Evolutionary conservation across 1,139 yeast species (phyloP).

Genomic region (Trichomonascaceae sp.): DNA sequence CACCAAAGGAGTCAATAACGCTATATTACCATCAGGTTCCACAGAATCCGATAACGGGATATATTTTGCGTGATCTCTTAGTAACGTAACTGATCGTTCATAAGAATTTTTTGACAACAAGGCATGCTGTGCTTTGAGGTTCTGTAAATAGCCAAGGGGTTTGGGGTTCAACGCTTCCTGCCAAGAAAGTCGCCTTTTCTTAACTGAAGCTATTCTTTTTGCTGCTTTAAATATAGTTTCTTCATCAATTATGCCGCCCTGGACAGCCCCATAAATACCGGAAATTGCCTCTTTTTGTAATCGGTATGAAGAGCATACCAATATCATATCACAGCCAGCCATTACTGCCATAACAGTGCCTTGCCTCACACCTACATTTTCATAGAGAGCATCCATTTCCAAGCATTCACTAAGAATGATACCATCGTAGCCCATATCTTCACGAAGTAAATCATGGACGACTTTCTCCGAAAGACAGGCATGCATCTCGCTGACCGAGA

Average conservation of each 20-base stretch:
- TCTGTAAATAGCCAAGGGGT: constrained; percentile 29
- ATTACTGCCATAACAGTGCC: constrained; percentile 57
- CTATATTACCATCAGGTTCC: constrained; percentile 34
- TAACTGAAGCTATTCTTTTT: constrained; percentile 42
- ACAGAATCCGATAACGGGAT: constrained; percentile 48
- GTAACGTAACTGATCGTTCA: constrained; percentile 48
- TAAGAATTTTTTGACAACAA: constrained; percentile 45
- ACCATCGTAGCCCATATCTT: constrained; percentile 51
- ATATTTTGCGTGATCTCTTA: constrained; percentile 49
- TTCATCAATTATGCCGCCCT: constrained; percentile 48
- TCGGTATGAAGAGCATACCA: constrained; percentile 55
- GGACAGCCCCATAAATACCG: constrained; percentile 48
- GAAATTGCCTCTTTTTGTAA: constrained; percentile 56
- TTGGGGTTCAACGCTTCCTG: constrained; percentile 37
- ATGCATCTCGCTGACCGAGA: constrained; percentile 56
- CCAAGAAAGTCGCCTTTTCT: constrained; percentile 45
- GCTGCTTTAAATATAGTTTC: constrained; percentile 42
- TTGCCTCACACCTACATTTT: constrained; percentile 59
- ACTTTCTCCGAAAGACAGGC: constrained; percentile 59
- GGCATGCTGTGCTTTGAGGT: constrained; percentile 41
- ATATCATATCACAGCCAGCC: constrained; percentile 62
- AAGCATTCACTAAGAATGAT: constrained; percentile 60
- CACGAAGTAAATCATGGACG: constrained; percentile 47
- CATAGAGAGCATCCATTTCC: constrained; percentile 60
- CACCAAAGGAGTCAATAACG: constrained; percentile 49